Evolutionary conservation across 2,329 filamentous ascomycete species (phyloP), one percentile per base, ranked within the genome.

Genomic region (Fusarium palustre): DNA sequence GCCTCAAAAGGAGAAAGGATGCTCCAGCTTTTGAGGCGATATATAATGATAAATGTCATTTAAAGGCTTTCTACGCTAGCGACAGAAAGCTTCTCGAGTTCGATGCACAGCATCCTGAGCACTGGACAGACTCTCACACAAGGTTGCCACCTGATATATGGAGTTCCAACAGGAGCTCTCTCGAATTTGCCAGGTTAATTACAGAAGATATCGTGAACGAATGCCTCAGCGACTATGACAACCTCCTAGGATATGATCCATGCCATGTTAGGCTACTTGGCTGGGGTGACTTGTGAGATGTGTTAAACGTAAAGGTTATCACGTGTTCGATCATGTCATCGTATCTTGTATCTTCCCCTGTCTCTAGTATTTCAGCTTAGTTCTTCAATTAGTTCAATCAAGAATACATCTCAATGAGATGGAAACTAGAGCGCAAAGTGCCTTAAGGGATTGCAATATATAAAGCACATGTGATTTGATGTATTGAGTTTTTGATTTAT

Each of bases 31-130:
- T 39, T 18, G 9, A 43, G 22, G 39, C 31, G 34, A 16, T 5
- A 10, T 10, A 12, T 22, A 9, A 13, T 12, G 10, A 1, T 4
- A 4, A 3, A 5, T 1, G 4, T 7, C 2, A 4, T 1, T 28
- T 20, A 13, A 41, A 53, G 1, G n/a, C 48, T 8, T 66, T 68
- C 41, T 62, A 48, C 10, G 49, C 57, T 22, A 55, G 34, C 22
- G 65, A 66, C 22, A 62, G 62, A 41, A 57, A 22, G 18, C 18
- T 68, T 22, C 6, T 62, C 2, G 53, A 55, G 20, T 47, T 68
- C 7, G 5, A 54, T 7, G 10, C 3, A 12, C 2, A 10, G 2
- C 4, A 12, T 22, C 10, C 3, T 20, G 28, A 31, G 28, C 24
- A 10, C 11, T 43, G 41, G 41, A 25, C 22, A 12, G 10, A 25